Percentiles rank a stretch among this genome's conserved stretches.
These are phyloP conservation scores for Blastocystis sp. DNA, from an alignment of 352 stramenopile genomes.

Conservation along the genomic window DNA sequence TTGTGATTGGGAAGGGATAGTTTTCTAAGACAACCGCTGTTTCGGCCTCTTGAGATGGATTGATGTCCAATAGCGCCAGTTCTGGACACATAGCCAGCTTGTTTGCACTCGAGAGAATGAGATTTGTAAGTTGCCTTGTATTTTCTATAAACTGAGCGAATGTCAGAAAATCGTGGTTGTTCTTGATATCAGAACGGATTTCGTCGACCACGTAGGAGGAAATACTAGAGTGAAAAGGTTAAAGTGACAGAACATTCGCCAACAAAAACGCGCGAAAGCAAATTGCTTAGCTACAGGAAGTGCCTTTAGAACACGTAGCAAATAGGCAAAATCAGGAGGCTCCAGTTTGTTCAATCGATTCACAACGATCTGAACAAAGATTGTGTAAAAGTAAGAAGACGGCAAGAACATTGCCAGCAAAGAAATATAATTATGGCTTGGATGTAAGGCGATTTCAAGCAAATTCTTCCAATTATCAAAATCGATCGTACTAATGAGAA, in stretches of 20 bases:
- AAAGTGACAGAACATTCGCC: neutral
- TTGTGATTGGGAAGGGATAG: conserved; percentile 44
- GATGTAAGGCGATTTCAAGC: neutral
- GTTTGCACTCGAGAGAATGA: neutral
- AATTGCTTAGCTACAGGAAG: neutral
- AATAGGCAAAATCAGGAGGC: neutral
- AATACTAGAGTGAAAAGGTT: neutral
- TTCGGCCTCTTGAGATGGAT: neutral
- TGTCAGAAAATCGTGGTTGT: neutral
- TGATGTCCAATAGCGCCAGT: neutral
- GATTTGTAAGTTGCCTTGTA: neutral
- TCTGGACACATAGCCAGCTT: neutral
- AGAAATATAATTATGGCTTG: neutral
- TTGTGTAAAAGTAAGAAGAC: conserved; percentile 27
- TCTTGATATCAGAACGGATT: neutral
- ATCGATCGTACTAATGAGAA: neutral
- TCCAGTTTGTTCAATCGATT: neutral
- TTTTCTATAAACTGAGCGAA: conserved; percentile 30
- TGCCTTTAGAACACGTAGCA: neutral
- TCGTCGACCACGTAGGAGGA: neutral
- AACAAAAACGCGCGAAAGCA: conserved; percentile 51
- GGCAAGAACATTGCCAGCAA: conserved; percentile 4
- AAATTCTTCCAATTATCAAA: conserved; percentile 20
- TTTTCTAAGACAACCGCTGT: neutral
- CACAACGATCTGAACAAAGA: conserved; percentile 48